A percentile compares a stretch with the other conserved stretches of the same genome.
Conservation (phyloP, 768 basidiomycete species). For the Suillus americanus region DNA sequence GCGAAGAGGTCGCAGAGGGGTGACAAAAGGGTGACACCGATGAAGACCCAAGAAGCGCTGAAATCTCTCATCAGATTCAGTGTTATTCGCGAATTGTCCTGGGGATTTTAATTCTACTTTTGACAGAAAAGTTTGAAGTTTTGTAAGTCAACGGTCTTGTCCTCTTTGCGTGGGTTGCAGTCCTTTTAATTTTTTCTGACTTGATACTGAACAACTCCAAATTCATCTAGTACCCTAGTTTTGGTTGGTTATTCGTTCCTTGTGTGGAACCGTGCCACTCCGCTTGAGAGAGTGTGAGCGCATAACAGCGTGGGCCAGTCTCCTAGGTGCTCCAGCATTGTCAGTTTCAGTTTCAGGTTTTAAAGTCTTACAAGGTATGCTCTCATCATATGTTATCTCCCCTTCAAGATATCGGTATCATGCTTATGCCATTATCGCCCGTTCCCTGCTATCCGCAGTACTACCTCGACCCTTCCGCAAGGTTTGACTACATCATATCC, state of each 20-base stretch:
- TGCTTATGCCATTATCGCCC: slow-evolving; percentile 23
- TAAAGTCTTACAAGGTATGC: slow-evolving; percentile 16
- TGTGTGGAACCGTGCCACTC: slow-evolving; percentile 7
- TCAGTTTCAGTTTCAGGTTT: slow-evolving; percentile 9
- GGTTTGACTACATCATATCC: slow-evolving; percentile 43
- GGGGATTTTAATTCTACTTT: slow-evolving; percentile 7
- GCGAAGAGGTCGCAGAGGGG: slow-evolving; percentile 7
- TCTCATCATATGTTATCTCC: slow-evolving; percentile 1
- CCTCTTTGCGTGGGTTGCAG: slow-evolving; percentile 10
- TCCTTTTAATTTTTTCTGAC: neutral
- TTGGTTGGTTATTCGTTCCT: slow-evolving; percentile 10
- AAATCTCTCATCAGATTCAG: slow-evolving; percentile 12
- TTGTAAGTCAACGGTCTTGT: slow-evolving; percentile 5
- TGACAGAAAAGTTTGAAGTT: slow-evolving; percentile 11
- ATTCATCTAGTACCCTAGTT: neutral
- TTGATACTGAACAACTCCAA: neutral
- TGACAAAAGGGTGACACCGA: neutral
- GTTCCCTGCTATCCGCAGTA: slow-evolving; percentile 23
- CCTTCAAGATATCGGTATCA: neutral
- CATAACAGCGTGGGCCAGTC: slow-evolving; percentile 5
- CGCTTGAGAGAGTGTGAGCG: slow-evolving; percentile 13
- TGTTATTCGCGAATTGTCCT: slow-evolving; percentile 5
- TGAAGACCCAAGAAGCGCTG: slow-evolving; percentile 1
- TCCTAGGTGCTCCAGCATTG: neutral
- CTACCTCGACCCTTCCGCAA: slow-evolving; percentile 25